A percentile compares a stretch with the other conserved stretches of the same genome.
phyloP scores from a whole-genome alignment of 306 rosid genomes.

The Vicia villosa region DNA sequence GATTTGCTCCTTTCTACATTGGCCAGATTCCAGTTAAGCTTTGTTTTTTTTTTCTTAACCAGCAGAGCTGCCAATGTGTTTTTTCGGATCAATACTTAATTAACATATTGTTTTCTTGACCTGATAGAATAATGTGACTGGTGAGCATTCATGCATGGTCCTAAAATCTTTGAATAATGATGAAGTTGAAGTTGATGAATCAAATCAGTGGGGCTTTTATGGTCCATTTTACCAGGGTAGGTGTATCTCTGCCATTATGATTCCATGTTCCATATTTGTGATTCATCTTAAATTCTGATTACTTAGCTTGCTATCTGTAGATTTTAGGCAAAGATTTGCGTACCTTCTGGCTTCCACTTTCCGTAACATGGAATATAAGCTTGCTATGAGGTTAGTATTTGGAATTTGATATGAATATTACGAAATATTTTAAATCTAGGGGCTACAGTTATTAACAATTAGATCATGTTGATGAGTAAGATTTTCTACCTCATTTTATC shows the following conservation, averaged over 20 bases:
- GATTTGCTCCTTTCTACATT: constrained; percentile 88
- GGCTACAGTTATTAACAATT: constrained; percentile 10
- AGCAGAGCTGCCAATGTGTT: neutral
- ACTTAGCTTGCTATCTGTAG: constrained; percentile 43
- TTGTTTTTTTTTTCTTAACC: constrained; percentile 24
- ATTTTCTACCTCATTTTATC: neutral
- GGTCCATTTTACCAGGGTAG: constrained; percentile 78
- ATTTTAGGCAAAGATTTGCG: constrained; percentile 77
- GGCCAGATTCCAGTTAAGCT: constrained; percentile 96
- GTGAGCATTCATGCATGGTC: constrained; percentile 95
- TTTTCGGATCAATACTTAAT: neutral
- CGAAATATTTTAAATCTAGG: constrained; percentile 9
- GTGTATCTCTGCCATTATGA: constrained; percentile 32
- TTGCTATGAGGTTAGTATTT: constrained; percentile 79
- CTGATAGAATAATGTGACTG: constrained; percentile 76
- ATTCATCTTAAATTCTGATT: constrained; percentile 30
- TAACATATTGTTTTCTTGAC: constrained; percentile 26
- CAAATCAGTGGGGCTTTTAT: constrained; percentile 67
- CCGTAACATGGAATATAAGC: constrained; percentile 72
- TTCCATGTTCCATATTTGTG: constrained; percentile 7
- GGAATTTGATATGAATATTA: constrained; percentile 20
- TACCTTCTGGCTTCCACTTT: constrained; percentile 69
- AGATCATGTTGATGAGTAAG: constrained; percentile 14
- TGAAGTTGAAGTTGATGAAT: constrained; percentile 74
- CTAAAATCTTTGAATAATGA: constrained; percentile 84